These are phyloP conservation scores for Chlorella vulgaris DNA, from an alignment of 139 green algal genomes.

Conservation along the genomic window DNA sequence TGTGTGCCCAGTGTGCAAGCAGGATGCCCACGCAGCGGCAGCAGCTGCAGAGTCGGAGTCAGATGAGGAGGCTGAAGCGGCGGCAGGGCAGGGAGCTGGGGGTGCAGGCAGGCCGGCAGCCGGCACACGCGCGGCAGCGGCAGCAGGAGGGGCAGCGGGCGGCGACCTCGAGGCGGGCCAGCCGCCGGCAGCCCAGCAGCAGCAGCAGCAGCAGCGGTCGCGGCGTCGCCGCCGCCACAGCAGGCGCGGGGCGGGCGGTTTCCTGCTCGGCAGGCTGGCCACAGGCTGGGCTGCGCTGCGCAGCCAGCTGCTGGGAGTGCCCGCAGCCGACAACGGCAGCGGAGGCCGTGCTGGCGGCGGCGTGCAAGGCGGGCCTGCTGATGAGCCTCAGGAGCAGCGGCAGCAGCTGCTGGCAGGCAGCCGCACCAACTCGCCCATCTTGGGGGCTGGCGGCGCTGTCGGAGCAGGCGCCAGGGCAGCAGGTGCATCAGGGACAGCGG, in stretches of 20 bases:
- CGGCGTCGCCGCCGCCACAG: not conserved
- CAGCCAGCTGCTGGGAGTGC: not conserved
- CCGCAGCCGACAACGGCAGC: not conserved
- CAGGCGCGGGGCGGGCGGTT: not conserved
- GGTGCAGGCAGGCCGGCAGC: not conserved
- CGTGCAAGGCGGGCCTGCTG: not conserved
- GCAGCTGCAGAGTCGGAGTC: not conserved
- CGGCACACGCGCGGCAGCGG: not conserved
- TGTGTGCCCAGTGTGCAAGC: conserved; percentile 65
- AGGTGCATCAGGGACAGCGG: too few relatives aligned
- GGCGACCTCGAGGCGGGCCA: too few relatives aligned
- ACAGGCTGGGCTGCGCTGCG: conserved; percentile 10
- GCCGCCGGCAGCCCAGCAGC: too few relatives aligned
- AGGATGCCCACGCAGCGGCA: conserved; percentile 15
- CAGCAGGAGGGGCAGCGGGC: too few relatives aligned
- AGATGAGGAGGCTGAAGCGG: not conserved
- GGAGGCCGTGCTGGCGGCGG: not conserved
- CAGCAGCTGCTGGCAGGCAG: conserved; percentile 8
- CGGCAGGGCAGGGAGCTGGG: not conserved
- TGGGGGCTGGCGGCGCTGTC: not conserved
- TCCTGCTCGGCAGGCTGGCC: conserved; percentile 12
- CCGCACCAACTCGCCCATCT: not conserved
- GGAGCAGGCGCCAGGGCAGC: not conserved
- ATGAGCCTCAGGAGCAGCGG: not conserved
- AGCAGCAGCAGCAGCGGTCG: not conserved